Evolutionary conservation across 2,329 filamentous ascomycete genomes (phyloP), one percentile per base, ranked within the genome.

Genomic region (Fusarium bactridioides): DNA sequence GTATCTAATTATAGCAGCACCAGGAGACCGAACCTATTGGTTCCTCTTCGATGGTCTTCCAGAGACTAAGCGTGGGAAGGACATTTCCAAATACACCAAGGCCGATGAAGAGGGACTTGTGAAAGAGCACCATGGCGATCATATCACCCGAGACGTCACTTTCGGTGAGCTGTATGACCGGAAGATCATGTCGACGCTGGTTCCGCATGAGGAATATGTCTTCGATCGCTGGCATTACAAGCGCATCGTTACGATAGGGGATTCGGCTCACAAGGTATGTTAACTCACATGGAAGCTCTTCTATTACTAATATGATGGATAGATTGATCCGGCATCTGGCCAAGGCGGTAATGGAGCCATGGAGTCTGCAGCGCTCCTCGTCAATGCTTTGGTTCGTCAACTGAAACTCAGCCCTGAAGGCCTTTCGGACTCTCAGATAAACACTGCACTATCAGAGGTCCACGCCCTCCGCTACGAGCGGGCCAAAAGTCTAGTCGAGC

Each of bases 111-210:
- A 18, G 3, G 35, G 8, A 9, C 31, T 62, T 0, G 19, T 47
- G 4, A 31, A 31, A 3, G 18, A 23, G 4, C 12, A 21, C 9
- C 13, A 15, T 10, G 21, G 19, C 1, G 35, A 35, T 1, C 5
- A 12, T 9, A 62, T 62, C 9, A 59, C 53, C 9, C 13, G 5
- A 2, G 23, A 59, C 5, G 21, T 59, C 6, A 59, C 35, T 1
- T 62, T 62, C 7, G 60, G 60, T 3, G 33, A 59, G 13, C 8
- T 62, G 8, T 62, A 33, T 19, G 53, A 35, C 33, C 16, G n/a
- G 1, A 43, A 35, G 3, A 21, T 59, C 5, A 40, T 38, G 8
- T 62, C 60, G 16, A 62, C 60, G 1, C 8, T 62, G 2, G 45
- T 44, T 16, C 60, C 60, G 1, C 27, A 59, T 13, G 41, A 62